Evolutionary conservation across 2,329 filamentous ascomycete species (phyloP).

Genomic region (Epichloe sp.): DNA sequence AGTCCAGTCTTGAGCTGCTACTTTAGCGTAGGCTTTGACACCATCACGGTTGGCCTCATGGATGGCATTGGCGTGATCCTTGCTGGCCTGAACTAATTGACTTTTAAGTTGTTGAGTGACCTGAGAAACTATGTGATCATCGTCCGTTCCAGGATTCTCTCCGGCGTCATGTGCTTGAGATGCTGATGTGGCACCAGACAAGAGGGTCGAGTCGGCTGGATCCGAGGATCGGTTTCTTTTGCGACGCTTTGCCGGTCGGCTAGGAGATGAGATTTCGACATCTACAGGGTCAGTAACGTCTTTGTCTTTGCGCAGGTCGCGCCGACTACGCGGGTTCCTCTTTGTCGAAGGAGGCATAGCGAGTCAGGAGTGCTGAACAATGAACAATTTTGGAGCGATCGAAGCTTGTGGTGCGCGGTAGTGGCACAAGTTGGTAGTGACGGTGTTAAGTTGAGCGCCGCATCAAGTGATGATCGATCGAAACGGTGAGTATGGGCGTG

Average conservation of each 20-base stretch:
- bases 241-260: conserved; percentile 49
- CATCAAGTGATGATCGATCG: background rate
- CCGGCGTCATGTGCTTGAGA: conserved; percentile 25
- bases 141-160: conserved; percentile 30
- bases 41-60: conserved; percentile 49
- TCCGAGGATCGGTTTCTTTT: conserved; percentile 32
- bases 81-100: conserved; percentile 42
- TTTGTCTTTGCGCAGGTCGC: conserved; percentile 25
- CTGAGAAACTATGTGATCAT: conserved; percentile 43
- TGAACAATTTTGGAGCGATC: background rate
- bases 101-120: conserved; percentile 39
- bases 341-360: conserved; percentile 26
- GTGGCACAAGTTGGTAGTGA: conserved; percentile 4
- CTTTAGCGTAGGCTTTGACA: conserved; percentile 67
- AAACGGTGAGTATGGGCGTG: background rate
- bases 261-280: conserved; percentile 42
- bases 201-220: conserved; percentile 5
- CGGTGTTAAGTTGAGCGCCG: background rate
- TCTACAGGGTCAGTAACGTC: conserved; percentile 22
- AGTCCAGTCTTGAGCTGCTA: conserved; percentile 71
- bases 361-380: background rate
- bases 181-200: conserved; percentile 7
- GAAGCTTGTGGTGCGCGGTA: background rate
- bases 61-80: conserved; percentile 49
- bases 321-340: conserved; percentile 23